phyloP scores from a whole-genome alignment of 257 asterid species.

The Solanum okadae region DNA sequence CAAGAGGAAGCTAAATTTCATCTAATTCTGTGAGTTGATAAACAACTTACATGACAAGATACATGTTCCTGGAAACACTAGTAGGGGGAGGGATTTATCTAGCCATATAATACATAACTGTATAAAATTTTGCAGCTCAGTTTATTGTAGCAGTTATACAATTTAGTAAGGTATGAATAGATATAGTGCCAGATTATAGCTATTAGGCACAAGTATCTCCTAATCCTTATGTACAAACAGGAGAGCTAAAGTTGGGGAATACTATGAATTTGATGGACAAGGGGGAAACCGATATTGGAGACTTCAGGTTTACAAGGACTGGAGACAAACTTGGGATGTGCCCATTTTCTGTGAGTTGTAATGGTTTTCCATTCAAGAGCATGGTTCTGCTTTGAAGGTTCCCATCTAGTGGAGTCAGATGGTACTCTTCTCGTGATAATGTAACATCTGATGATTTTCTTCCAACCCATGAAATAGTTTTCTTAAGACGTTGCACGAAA shows the following conservation, averaged over 20 bases:
- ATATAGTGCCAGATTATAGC: not conserved
- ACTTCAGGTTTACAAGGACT: slow-evolving; percentile 10
- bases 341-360: slow-evolving; percentile 38
- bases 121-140: not conserved
- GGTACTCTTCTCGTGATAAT: slow-evolving; percentile 65
- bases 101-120: not conserved
- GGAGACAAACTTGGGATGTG: slow-evolving; percentile 47
- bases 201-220: not conserved
- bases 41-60: too few relatives aligned
- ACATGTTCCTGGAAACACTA: too few relatives aligned
- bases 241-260: slow-evolving; percentile 53
- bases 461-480: slow-evolving; percentile 67
- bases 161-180: not conserved
- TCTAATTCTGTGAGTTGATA: not conserved
- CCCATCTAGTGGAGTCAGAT: slow-evolving; percentile 52
- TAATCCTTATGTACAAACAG: slow-evolving; percentile 25
- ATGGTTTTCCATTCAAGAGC: slow-evolving; percentile 52
- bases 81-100: too few relatives aligned
- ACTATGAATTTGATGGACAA: slow-evolving; percentile 62
- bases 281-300: slow-evolving; percentile 40
- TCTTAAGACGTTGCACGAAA: slow-evolving; percentile 39
- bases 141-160: not conserved
- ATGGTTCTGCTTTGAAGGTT: slow-evolving; percentile 41
- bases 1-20: not conserved
- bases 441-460: slow-evolving; percentile 46